Evolutionary conservation across 495 filamentous ascomycete genomes (phyloP).

Genomic region (Neurospora sp.): DNA sequence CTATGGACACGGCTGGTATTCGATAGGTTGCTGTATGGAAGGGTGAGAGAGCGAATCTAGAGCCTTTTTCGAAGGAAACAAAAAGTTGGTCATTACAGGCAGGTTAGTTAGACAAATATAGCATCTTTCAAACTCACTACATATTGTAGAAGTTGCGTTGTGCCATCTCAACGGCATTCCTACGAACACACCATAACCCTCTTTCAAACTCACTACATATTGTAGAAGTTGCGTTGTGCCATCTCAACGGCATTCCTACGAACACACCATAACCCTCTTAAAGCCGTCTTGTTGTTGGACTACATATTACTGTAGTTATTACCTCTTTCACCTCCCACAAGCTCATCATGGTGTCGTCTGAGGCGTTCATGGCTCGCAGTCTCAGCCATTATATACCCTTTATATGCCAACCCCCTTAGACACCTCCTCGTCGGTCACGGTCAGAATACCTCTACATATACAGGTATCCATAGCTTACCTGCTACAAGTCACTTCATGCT

Average conservation of each 20-base stretch:
- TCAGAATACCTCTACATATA: no score
- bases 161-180: background rate
- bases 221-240: background rate
- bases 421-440: no score
- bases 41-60: background rate
- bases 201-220: background rate
- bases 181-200: background rate
- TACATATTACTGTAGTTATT: background rate
- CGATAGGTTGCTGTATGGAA: background rate
- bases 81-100: background rate
- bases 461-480: background rate
- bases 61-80: background rate
- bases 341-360: background rate
- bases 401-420: no score
- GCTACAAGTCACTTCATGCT: background rate
- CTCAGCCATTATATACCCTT: background rate
- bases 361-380: background rate
- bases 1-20: background rate
- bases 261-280: background rate
- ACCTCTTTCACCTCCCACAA: background rate
- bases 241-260: background rate
- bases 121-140: background rate
- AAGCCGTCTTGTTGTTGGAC: background rate
- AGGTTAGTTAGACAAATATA: background rate
- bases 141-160: background rate